Conservation (phyloP, 306 rosid species). For the Vigna trinervia region DNA sequence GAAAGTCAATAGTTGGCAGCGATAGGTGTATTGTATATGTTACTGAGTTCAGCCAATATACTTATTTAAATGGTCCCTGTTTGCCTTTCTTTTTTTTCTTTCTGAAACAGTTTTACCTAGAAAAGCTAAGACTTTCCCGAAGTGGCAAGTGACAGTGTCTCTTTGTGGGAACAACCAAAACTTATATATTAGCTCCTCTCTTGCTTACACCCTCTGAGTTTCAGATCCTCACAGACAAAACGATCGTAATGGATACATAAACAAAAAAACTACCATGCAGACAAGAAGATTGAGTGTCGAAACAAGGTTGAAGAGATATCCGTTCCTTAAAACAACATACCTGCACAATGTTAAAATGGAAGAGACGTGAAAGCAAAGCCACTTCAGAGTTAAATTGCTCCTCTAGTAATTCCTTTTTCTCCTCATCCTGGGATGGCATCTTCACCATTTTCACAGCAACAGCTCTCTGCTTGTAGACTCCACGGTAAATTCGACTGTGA, state of each 20-base stretch:
- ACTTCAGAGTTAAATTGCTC: slow-evolving; percentile 87
- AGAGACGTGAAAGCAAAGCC: slow-evolving; percentile 83
- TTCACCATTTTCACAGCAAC: slow-evolving; percentile 96
- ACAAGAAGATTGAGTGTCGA: not conserved
- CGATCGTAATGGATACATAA: not conserved
- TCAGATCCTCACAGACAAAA: not conserved
- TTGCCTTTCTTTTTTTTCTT: not conserved
- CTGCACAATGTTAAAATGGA: slow-evolving; percentile 87
- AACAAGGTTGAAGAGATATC: not conserved
- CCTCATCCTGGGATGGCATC: slow-evolving; percentile 70
- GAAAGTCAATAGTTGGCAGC: slow-evolving; percentile 6
- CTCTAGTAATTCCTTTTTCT: slow-evolving; percentile 65
- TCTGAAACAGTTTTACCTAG: not conserved
- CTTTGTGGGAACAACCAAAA: not conserved
- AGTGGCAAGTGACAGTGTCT: not conserved
- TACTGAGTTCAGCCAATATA: not conserved
- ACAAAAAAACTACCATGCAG: slow-evolving; percentile 26
- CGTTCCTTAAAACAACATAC: slow-evolving; percentile 39
- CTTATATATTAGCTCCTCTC: not conserved
- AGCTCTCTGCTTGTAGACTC: slow-evolving; percentile 89
- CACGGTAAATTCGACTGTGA: slow-evolving; percentile 84
- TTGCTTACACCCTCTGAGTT: slow-evolving; percentile 11
- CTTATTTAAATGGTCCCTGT: not conserved
- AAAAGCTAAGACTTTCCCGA: slow-evolving; percentile 1
- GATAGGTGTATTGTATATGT: not conserved